A percentile compares a stretch with the other conserved stretches of the same genome.
phyloP scores from a whole-genome alignment of 306 rosid genomes.

The cucumber (Cucumis sativus) region Cucumber_9930_V3 NC_026660.2:30555001-30555500 shows the following conservation, averaged over 20 bases:
- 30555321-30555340: constrained; percentile 17
- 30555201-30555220: constrained; percentile 17
- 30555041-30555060: constrained; percentile 19
- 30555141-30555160: constrained; percentile 19
- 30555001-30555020: constrained; percentile 17
- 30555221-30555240: constrained; percentile 19
- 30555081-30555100: constrained; percentile 7
- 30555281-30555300: constrained; percentile 15
- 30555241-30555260: constrained; percentile 8
- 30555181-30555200: constrained; percentile 9
- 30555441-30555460: constrained; percentile 12
- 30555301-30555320: constrained; percentile 10
- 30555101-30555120: constrained; percentile 10
- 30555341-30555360: constrained; percentile 22
- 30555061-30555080: constrained; percentile 19
- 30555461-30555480: constrained; percentile 16
- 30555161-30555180: constrained; percentile 18
- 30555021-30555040: constrained; percentile 13
- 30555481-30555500: constrained; percentile 1
- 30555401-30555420: constrained; percentile 22
- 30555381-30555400: constrained; percentile 16
- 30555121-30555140: constrained; percentile 9
- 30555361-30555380: constrained; percentile 16
- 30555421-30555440: constrained; percentile 13
- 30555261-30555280: constrained; percentile 15